Evolutionary conservation across 371 early-diverging fungal genomes (phyloP).

Genomic region (Lichtheimia hyalospora): DNA sequence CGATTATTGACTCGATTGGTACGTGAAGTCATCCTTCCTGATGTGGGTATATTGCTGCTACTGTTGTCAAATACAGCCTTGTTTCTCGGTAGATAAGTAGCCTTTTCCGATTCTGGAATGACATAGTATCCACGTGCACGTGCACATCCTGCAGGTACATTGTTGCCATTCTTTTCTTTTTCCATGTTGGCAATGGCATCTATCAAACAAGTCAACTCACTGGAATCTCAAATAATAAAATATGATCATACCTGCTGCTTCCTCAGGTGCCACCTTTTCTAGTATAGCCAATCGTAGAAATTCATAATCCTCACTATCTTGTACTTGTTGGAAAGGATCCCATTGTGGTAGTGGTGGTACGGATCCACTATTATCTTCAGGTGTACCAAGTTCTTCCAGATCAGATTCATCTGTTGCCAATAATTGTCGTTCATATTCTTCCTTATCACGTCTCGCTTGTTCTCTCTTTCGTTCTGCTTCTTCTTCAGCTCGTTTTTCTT

Average conservation of each 20-base stretch:
- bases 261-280: constrained; percentile 22
- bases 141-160: constrained; percentile 69
- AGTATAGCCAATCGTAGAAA: constrained; percentile 54
- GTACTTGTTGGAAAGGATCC: constrained; percentile 44
- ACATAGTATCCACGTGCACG: constrained; percentile 76
- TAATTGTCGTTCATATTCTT: constrained; percentile 12
- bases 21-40: constrained; percentile 50
- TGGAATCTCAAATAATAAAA: too few relatives aligned
- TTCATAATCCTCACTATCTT: constrained; percentile 55
- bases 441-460: constrained; percentile 4
- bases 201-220: too few relatives aligned
- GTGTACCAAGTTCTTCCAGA: constrained; percentile 13
- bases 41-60: constrained; percentile 19
- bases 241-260: neutral
- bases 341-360: constrained; percentile 11
- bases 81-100: constrained; percentile 59
- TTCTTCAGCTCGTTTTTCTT: constrained; percentile 34
- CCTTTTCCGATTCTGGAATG: constrained; percentile 69
- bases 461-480: constrained; percentile 12
- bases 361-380: constrained; percentile 15
- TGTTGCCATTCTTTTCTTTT: neutral
- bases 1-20: constrained; percentile 67
- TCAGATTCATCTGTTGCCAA: constrained; percentile 13
- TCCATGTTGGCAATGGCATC: too few relatives aligned
- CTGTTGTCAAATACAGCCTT: constrained; percentile 42